Percentiles rank a stretch among this genome's conserved stretches.
Evolutionary conservation across 805 yeast species (phyloP).

Genomic region (Scheffersomyces ergatensis): DNA sequence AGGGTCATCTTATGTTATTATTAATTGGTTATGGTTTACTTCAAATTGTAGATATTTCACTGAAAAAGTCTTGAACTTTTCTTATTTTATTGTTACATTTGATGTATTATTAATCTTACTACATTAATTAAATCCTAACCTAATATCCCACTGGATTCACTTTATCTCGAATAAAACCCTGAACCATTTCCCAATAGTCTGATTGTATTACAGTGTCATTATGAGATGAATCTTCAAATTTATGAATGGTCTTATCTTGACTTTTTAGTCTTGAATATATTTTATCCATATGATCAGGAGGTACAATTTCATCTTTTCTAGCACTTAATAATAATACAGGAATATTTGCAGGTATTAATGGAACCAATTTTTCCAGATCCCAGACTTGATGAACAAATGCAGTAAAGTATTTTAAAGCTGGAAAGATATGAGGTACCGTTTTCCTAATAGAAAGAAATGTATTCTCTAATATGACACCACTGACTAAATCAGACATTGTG

Average conservation of each 20-base stretch:
- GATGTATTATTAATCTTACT: not conserved
- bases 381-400: slow-evolving; percentile 74
- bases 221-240: slow-evolving; percentile 64
- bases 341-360: slow-evolving; percentile 45
- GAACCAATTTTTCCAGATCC: slow-evolving; percentile 69
- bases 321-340: slow-evolving; percentile 77
- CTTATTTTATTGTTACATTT: not conserved
- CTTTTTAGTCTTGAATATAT: slow-evolving; percentile 55
- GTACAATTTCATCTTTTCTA: slow-evolving; percentile 82
- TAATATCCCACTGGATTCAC: slow-evolving; percentile 41
- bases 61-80: not conserved
- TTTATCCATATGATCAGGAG: slow-evolving; percentile 74
- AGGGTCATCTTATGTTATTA: too few species aligned
- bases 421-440: slow-evolving; percentile 71
- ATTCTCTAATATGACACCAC: slow-evolving; percentile 78
- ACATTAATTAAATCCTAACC: not conserved
- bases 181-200: slow-evolving; percentile 73
- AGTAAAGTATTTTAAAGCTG: slow-evolving; percentile 55
- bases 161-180: slow-evolving; percentile 48
- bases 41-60: not conserved
- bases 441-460: slow-evolving; percentile 77
- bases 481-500: slow-evolving; percentile 46
- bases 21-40: too few species aligned
- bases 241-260: slow-evolving; percentile 48
- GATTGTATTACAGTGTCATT: slow-evolving; percentile 79